phyloP scores from a whole-genome alignment of 768 basidiomycete genomes.

The Mycena albidolilacea region DNA sequence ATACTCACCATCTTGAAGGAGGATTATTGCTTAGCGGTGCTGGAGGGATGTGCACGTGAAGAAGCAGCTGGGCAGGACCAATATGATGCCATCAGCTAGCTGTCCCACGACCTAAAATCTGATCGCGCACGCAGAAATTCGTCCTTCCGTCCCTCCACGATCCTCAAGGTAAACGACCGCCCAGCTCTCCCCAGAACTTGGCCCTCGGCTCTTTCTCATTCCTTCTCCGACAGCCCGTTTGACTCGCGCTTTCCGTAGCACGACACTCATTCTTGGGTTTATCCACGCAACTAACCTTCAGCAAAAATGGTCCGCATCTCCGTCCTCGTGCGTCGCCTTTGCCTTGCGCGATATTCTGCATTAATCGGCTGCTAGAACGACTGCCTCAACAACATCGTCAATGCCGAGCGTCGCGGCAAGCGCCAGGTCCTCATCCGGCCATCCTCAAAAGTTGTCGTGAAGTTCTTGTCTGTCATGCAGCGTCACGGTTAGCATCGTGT shows the following conservation, averaged over 20 bases:
- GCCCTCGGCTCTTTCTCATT: slow-evolving; percentile 38
- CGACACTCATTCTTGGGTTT: slow-evolving; percentile 88
- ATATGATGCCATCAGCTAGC: not conserved
- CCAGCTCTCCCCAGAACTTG: slow-evolving; percentile 43
- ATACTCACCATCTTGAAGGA: slow-evolving; percentile 40
- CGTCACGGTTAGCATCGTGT: slow-evolving; percentile 81
- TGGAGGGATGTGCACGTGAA: not conserved
- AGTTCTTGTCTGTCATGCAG: slow-evolving; percentile 99
- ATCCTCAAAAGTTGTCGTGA: slow-evolving; percentile 97
- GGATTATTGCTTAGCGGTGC: slow-evolving; percentile 13
- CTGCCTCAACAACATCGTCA: slow-evolving; percentile 95
- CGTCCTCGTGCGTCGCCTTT: slow-evolving; percentile 82
- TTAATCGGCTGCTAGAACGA: slow-evolving; percentile 31
- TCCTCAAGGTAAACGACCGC: slow-evolving; percentile 63
- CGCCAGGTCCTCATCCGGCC: slow-evolving; percentile 99
- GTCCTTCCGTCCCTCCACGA: slow-evolving; percentile 35
- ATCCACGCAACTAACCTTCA: slow-evolving; percentile 46
- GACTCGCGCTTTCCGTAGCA: slow-evolving; percentile 87
- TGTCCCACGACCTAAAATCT: not conserved
- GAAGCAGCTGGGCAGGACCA: not conserved
- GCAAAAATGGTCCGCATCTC: slow-evolving; percentile 89
- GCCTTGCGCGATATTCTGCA: slow-evolving; percentile 33
- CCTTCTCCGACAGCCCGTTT: slow-evolving; percentile 63
- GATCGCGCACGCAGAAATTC: slow-evolving; percentile 8
- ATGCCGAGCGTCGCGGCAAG: slow-evolving; percentile 99